These are phyloP conservation scores for Lagenaria siceraria DNA, from an alignment of 306 rosid genomes.

Conservation along the genomic window DNA sequence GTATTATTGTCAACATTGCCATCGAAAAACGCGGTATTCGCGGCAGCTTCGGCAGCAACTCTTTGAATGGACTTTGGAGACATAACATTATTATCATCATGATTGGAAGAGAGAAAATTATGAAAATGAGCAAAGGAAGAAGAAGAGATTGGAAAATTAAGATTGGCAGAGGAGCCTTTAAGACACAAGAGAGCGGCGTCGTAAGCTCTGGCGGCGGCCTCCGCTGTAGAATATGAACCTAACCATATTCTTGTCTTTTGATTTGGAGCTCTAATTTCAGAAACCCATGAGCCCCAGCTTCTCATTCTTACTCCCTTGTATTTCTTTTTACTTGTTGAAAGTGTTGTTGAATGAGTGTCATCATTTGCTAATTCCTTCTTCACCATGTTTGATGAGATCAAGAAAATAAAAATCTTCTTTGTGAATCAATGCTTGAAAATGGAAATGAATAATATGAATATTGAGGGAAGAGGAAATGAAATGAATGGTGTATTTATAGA, in stretches of 20 bases:
- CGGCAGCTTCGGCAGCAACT: constrained; percentile 74
- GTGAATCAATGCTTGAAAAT: not conserved
- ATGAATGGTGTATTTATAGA: not conserved
- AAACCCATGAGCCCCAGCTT: constrained; percentile 97
- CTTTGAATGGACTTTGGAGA: constrained; percentile 86
- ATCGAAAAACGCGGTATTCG: constrained; percentile 11
- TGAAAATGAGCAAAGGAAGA: constrained; percentile 10
- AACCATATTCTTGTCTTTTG: constrained; percentile 96
- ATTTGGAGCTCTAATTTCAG: constrained; percentile 94
- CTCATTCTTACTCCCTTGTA: constrained; percentile 98
- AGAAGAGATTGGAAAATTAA: constrained; percentile 53
- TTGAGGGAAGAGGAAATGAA: not conserved
- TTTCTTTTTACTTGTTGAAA: constrained; percentile 36
- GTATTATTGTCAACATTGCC: not conserved
- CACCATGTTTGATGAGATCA: not conserved
- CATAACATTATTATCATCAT: constrained; percentile 19
- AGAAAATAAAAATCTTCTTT: not conserved
- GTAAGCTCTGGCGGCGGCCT: constrained; percentile 97
- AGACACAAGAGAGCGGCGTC: constrained; percentile 95
- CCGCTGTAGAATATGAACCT: constrained; percentile 88
- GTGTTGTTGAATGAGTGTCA: constrained; percentile 8
- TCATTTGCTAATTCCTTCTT: constrained; percentile 7
- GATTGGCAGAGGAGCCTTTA: constrained; percentile 72
- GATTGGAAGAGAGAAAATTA: not conserved
- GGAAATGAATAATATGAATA: not conserved